Base-by-base conservation (phyloP, 2,329 filamentous ascomycete species). In the Cercospora citrullina region DNA sequence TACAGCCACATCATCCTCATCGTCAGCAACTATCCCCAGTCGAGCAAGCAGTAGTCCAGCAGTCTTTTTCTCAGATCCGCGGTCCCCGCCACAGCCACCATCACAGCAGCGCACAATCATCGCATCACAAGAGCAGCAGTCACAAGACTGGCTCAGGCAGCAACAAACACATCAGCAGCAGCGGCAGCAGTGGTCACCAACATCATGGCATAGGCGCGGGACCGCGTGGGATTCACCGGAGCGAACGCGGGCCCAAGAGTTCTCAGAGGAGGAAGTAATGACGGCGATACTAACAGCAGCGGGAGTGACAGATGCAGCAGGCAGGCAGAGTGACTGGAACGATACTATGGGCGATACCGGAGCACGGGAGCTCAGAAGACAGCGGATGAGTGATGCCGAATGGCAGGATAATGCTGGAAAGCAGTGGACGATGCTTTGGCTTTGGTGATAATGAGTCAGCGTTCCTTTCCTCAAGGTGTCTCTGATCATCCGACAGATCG, bases 21-120 rank as follows among this genome's bases (percentile, higher is more conserved):
- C 70, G 65, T 28, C 67, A 66, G 39, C 67, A 62, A 39, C 21
- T 68, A 58, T 58, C 67, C 53, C 57, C 64, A 65, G 33, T 58
- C 39, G 66, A 69, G 51, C 68, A 68, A 60, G 53, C 61, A 66
- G 66, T 61, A 28, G 42, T 53, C 18, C 66, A 66, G 42, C 69
- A 70, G 68, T 69, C 72, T 70, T 73, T 74, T 72, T 73, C 72
- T 71, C 73, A 69, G 65, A 57, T 69, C 68, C 71, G 73, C 68
- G 73, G 71, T 69, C 68, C 70, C 65, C 69, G 72, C 64, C 67
- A 68, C 68, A 68, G 64, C 62, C 69, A 57, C 66, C 64, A 67
- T 55, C 53, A 51, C 62, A 61, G 26, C 59, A 61, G 59, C 59
- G 33, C 59, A 1, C 62, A 70, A 23, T 57, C 61, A 36, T 64